Evolutionary conservation across 306 rosid species (phyloP).

Genomic region (Lupinus albus): DNA sequence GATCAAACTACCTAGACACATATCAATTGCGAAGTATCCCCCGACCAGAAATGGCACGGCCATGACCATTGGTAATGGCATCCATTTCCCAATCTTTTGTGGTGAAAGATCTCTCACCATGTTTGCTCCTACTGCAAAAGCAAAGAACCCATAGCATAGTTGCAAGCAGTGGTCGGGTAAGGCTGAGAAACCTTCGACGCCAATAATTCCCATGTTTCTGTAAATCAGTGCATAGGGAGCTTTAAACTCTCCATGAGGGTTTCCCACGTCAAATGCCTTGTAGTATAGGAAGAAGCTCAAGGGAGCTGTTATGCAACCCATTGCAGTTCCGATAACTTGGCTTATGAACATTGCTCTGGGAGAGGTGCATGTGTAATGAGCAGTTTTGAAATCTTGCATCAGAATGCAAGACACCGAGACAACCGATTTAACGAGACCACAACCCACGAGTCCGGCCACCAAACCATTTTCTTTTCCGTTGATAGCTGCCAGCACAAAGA

Average conservation of each 20-base stretch:
- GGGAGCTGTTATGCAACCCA: constrained; percentile 78
- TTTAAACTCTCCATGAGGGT: constrained; percentile 83
- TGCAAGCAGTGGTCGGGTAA: constrained; percentile 83
- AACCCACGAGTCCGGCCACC: constrained; percentile 67
- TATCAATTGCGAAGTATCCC: constrained; percentile 84
- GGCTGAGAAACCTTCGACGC: constrained; percentile 62
- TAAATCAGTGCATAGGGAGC: constrained; percentile 81
- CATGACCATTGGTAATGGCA: constrained; percentile 96
- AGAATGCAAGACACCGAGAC: constrained; percentile 77
- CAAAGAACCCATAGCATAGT: constrained; percentile 52
- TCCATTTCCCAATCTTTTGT: constrained; percentile 71
- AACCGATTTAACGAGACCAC: constrained; percentile 47
- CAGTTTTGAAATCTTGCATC: constrained; percentile 94
- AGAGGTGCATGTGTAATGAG: constrained; percentile 75
- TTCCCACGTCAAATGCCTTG: constrained; percentile 56
- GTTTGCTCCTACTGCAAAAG: constrained; percentile 46
- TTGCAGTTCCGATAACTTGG: constrained; percentile 73
- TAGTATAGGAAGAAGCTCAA: constrained; percentile 79
- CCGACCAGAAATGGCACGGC: constrained; percentile 92
- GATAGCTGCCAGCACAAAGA: constrained; percentile 69
- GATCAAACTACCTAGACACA: constrained; percentile 68
- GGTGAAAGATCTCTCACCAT: constrained; percentile 50
- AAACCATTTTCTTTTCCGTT: constrained; percentile 49
- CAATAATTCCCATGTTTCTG: constrained; percentile 51
- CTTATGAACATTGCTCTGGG: constrained; percentile 87